Percentiles rank a stretch among this genome's conserved stretches.
These are phyloP conservation scores for Arabidopsis arenosa DNA, from an alignment of 345 rosid genomes.

Conservation along the genomic window DNA sequence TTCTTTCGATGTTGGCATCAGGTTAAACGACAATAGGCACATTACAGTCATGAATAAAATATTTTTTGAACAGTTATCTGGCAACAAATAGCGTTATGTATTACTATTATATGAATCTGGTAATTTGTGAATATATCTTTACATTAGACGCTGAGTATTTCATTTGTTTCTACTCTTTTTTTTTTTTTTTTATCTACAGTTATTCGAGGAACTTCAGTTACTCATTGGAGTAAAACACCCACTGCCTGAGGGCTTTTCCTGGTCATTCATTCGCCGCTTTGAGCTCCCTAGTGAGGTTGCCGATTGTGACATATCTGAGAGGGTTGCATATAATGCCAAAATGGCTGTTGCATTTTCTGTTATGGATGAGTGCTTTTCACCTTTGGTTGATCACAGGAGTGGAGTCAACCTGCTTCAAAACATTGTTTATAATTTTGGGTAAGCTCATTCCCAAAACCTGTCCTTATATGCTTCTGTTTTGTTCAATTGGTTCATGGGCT, in stretches of 20 bases:
- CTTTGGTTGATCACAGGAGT: conserved; percentile 83
- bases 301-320: conserved; percentile 54
- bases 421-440: conserved; percentile 87
- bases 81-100: conserved; percentile 1
- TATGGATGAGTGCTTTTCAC: conserved; percentile 97
- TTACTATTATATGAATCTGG: conserved; percentile 2
- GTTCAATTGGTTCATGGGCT: conserved; percentile 10
- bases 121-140: background rate
- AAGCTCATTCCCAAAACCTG: conserved; percentile 41
- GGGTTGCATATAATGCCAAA: conserved; percentile 80
- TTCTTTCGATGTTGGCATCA: background rate
- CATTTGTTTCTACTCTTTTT: conserved; percentile 25
- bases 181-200: conserved; percentile 45
- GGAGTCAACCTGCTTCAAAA: conserved; percentile 87
- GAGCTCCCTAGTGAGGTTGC: conserved; percentile 59
- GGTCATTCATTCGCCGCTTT: conserved; percentile 73
- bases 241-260: conserved; percentile 84
- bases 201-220: conserved; percentile 58
- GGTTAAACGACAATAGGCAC: background rate
- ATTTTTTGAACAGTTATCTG: background rate
- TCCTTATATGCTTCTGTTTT: conserved; percentile 15
- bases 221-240: conserved; percentile 86
- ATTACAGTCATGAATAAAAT: conserved; percentile 2
- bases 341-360: conserved; percentile 83
- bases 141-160: background rate